phyloP scores from a whole-genome alignment of 2,329 filamentous ascomycete species.

The Elsinoe fawcettii region DNA sequence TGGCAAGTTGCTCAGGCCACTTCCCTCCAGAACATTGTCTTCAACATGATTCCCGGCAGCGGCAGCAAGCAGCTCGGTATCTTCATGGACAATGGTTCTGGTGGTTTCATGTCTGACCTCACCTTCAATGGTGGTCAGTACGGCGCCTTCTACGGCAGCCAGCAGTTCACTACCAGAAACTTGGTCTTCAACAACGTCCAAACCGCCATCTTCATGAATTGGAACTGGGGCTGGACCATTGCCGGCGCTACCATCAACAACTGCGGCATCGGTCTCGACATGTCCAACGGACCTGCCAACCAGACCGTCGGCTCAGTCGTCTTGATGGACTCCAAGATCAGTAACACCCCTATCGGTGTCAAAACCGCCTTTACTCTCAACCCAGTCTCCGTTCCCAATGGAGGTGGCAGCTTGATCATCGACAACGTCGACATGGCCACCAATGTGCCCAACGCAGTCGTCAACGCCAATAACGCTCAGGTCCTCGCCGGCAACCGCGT shows the following conservation, averaged over 20 bases:
- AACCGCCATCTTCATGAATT: slow-evolving; percentile 47
- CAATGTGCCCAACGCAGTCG: slow-evolving; percentile 56
- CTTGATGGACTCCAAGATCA: slow-evolving; percentile 71
- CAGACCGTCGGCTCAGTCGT: slow-evolving; percentile 82
- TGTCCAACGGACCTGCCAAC: slow-evolving; percentile 38
- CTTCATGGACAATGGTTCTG: slow-evolving; percentile 54
- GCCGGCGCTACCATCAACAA: slow-evolving; percentile 40
- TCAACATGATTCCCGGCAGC: slow-evolving; percentile 46
- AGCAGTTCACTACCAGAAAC: slow-evolving; percentile 53
- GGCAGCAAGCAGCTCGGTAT: slow-evolving; percentile 49
- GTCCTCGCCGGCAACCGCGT: slow-evolving; percentile 63
- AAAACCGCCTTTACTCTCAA: slow-evolving; percentile 67
- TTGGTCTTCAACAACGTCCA: slow-evolving; percentile 43
- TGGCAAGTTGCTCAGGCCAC: slow-evolving; percentile 52
- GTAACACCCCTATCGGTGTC: slow-evolving; percentile 67
- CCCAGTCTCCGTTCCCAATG: slow-evolving; percentile 51
- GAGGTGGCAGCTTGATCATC: slow-evolving; percentile 74
- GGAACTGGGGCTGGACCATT: slow-evolving; percentile 47
- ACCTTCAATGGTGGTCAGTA: slow-evolving; percentile 54
- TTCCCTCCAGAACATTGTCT: slow-evolving; percentile 54
- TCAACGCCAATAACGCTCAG: slow-evolving; percentile 47
- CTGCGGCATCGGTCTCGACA: slow-evolving; percentile 42
- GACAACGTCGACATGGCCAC: slow-evolving; percentile 80
- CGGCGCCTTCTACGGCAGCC: slow-evolving; percentile 54
- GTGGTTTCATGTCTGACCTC: slow-evolving; percentile 53